Evolutionary conservation across 768 basidiomycete species (phyloP).

Genomic region (Cubamyces lactineus): DNA sequence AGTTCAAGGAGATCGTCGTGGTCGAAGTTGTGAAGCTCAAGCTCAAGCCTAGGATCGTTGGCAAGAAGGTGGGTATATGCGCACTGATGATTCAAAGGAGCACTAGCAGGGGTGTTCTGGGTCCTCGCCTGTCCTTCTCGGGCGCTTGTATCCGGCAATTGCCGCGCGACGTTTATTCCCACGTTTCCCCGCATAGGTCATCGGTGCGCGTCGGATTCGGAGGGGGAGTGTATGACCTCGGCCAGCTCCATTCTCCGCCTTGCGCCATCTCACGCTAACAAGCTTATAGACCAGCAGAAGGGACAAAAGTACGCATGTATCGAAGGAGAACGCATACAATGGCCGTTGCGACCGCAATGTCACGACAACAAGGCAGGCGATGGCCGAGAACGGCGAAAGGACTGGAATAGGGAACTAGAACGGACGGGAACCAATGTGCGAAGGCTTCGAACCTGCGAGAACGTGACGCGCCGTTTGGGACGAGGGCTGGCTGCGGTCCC

Average conservation of each 20-base stretch:
- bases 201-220: slow-evolving; percentile 2
- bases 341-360: neutral
- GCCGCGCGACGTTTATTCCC: slow-evolving; percentile 23
- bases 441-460: slow-evolving; percentile 19
- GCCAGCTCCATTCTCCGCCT: slow-evolving; percentile 15
- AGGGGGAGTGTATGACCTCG: slow-evolving; percentile 10
- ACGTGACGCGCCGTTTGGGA: slow-evolving; percentile 9
- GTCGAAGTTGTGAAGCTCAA: neutral
- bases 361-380: neutral
- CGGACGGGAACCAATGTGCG: slow-evolving; percentile 14
- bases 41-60: neutral
- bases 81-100: neutral
- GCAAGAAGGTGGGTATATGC: slow-evolving; percentile 4
- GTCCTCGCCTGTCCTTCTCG: neutral
- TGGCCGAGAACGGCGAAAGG: neutral
- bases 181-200: slow-evolving; percentile 35
- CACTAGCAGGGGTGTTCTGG: slow-evolving; percentile 6
- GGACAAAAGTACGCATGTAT: no score
- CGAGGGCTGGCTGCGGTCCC: neutral
- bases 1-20: neutral
- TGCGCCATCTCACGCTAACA: slow-evolving; percentile 4
- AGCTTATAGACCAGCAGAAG: no score
- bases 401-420: slow-evolving; percentile 15
- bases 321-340: neutral
- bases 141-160: slow-evolving; percentile 4